These are phyloP conservation scores for Solanum pimpinellifolium DNA, from an alignment of 257 asterid species.

Conservation along the genomic window DNA sequence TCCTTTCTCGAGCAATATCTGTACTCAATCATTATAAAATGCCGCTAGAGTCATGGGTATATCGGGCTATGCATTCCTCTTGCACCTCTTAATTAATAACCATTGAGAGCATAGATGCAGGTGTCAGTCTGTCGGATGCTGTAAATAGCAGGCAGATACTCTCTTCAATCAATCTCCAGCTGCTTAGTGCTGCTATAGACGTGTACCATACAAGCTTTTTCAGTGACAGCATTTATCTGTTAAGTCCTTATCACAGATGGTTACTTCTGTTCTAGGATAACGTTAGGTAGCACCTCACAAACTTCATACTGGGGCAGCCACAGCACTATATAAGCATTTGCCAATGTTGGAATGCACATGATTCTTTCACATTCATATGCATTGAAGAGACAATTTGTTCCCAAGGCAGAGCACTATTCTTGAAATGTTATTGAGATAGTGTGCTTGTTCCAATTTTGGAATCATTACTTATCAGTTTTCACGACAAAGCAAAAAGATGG, in stretches of 20 bases:
- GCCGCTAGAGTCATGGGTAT: not conserved
- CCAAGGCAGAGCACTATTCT: not conserved
- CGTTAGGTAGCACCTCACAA: not conserved
- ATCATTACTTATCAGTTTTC: not conserved
- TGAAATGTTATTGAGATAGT: not conserved
- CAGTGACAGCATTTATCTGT: not conserved
- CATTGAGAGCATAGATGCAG: not conserved
- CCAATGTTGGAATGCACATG: not conserved
- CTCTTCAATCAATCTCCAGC: not conserved
- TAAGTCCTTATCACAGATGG: not conserved
- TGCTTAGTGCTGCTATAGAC: not conserved
- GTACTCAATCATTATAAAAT: not conserved
- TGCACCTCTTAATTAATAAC: not conserved
- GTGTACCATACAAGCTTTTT: not conserved
- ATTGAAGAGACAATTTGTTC: not conserved
- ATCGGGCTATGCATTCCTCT: not conserved
- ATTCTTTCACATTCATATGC: not conserved
- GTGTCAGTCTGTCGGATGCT: not conserved
- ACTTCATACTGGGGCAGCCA: not conserved
- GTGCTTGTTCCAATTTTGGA: not conserved
- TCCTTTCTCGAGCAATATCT: not conserved
- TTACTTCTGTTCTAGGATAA: not conserved
- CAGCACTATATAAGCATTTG: not conserved
- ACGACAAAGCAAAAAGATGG: not conserved
- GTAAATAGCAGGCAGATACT: not conserved